phyloP scores from a whole-genome alignment of 2,329 filamentous ascomycete species.

The Thelonectria blattea region DNA sequence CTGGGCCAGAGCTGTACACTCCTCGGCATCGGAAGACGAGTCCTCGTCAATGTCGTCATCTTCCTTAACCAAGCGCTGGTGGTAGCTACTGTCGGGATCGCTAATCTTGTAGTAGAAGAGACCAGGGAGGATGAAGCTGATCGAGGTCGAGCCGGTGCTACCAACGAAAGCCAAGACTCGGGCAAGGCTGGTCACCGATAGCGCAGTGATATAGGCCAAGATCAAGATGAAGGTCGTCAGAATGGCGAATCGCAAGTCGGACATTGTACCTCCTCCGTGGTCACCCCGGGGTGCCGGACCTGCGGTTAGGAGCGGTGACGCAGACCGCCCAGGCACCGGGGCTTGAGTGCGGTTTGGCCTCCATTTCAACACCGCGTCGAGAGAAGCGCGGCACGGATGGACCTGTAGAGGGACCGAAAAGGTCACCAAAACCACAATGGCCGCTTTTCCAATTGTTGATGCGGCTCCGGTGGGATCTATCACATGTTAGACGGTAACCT shows the following conservation, averaged over 20 bases:
- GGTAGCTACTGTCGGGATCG: slow-evolving; percentile 82
- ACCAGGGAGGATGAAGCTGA: slow-evolving; percentile 95
- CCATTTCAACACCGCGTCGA: slow-evolving; percentile 95
- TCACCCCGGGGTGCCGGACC: slow-evolving; percentile 51
- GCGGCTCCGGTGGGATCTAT: slow-evolving; percentile 59
- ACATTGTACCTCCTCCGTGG: slow-evolving; percentile 68
- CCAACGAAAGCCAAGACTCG: slow-evolving; percentile 94
- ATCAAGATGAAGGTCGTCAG: slow-evolving; percentile 88
- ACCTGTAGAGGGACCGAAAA: slow-evolving; percentile 96
- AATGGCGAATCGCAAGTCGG: slow-evolving; percentile 85
- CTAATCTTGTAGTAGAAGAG: slow-evolving; percentile 99
- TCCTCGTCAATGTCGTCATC: slow-evolving; percentile 80
- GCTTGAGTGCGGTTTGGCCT: slow-evolving; percentile 63
- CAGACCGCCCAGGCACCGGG: slow-evolving; percentile 44
- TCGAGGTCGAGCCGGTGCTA: slow-evolving; percentile 90
- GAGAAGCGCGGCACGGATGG: slow-evolving; percentile 92
- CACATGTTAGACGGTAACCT: slow-evolving; percentile 28
- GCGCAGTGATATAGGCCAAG: slow-evolving; percentile 83
- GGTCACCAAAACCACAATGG: slow-evolving; percentile 94
- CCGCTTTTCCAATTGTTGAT: slow-evolving; percentile 91
- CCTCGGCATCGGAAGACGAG: slow-evolving; percentile 58
- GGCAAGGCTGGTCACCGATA: slow-evolving; percentile 89
- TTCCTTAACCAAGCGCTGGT: slow-evolving; percentile 87
- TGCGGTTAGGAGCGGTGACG: slow-evolving; percentile 50
- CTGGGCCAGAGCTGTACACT: slow-evolving; percentile 50